Evolutionary conservation across 164 flowering plant species (phyloP).

Genomic region (Malania oleifera): DNA sequence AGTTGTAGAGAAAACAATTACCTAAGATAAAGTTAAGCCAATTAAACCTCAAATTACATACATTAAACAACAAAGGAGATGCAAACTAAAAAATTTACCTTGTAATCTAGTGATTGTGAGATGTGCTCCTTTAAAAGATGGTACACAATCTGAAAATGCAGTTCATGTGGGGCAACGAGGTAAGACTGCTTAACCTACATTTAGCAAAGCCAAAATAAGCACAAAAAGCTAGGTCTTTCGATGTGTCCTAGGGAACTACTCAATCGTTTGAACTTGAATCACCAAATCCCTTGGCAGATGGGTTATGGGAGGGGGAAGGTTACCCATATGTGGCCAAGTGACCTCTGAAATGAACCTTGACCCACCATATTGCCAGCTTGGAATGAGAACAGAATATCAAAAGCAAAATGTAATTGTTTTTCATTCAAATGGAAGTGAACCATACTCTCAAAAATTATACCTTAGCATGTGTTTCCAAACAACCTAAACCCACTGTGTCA

Average conservation of each 20-base stretch:
- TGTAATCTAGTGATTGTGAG: conserved; percentile 52
- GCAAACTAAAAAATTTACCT: conserved; percentile 35
- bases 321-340: too few species aligned
- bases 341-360: too few species aligned
- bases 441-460: conserved; percentile 26
- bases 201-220: neutral
- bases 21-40: conserved; percentile 36
- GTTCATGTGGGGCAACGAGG: conserved; percentile 73
- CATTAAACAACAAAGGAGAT: neutral
- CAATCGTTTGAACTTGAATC: too few species aligned
- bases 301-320: too few species aligned
- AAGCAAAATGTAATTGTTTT: too few species aligned
- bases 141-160: conserved; percentile 64
- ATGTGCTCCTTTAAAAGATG: conserved; percentile 75
- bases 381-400: too few species aligned
- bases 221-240: too few species aligned
- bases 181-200: conserved; percentile 77
- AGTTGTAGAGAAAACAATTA: conserved; percentile 85
- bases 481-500: conserved; percentile 68
- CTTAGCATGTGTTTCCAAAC: conserved; percentile 65
- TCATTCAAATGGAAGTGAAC: neutral
- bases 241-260: too few species aligned
- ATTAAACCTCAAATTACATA: conserved; percentile 9
- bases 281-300: too few species aligned
- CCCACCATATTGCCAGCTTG: too few species aligned